Percentiles rank a stretch among this genome's conserved stretches.
Evolutionary conservation across 2,329 filamentous ascomycete species (phyloP).

Genomic region (Macroventuria anomochaeta): DNA sequence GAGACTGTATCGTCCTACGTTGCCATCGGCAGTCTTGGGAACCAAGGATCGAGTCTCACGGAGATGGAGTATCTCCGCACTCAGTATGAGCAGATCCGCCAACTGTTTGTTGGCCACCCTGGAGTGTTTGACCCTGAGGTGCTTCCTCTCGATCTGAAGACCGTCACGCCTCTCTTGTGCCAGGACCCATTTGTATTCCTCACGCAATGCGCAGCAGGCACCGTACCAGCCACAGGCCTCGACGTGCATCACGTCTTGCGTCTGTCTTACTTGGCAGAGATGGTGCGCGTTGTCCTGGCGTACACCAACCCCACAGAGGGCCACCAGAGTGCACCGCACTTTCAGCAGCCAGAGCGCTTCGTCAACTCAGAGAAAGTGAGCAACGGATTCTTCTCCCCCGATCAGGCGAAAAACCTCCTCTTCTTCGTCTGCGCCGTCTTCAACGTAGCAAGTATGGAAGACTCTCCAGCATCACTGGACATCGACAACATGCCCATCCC

Average conservation of each 20-base stretch:
- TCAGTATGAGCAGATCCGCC: constrained; percentile 73
- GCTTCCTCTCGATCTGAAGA: constrained; percentile 53
- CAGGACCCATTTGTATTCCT: constrained; percentile 82
- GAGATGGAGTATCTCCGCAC: constrained; percentile 71
- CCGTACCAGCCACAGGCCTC: constrained; percentile 70
- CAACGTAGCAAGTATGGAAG: constrained; percentile 35
- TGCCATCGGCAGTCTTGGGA: constrained; percentile 73
- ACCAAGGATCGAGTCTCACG: constrained; percentile 65
- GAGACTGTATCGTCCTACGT: constrained; percentile 90
- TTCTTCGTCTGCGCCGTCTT: constrained; percentile 44
- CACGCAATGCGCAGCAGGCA: constrained; percentile 75
- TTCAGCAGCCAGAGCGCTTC: constrained; percentile 30
- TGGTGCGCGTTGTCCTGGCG: constrained; percentile 77
- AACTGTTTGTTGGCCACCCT: constrained; percentile 71
- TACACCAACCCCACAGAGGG: constrained; percentile 46
- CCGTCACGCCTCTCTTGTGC: constrained; percentile 63
- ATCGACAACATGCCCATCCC: constrained; percentile 35
- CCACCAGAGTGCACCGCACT: constrained; percentile 13
- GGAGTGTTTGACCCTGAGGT: constrained; percentile 47
- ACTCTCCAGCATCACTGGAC: constrained; percentile 32
- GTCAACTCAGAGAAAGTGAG: constrained; percentile 36
- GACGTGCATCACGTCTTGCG: constrained; percentile 81
- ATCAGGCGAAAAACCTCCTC: constrained; percentile 40
- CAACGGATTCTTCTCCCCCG: constrained; percentile 29
- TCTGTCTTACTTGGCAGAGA: constrained; percentile 88